A percentile compares a stretch with the other conserved stretches of the same genome.
Conservation (phyloP, 148 eudicot genomes). For the Tetragonia tetragonoides region DNA sequence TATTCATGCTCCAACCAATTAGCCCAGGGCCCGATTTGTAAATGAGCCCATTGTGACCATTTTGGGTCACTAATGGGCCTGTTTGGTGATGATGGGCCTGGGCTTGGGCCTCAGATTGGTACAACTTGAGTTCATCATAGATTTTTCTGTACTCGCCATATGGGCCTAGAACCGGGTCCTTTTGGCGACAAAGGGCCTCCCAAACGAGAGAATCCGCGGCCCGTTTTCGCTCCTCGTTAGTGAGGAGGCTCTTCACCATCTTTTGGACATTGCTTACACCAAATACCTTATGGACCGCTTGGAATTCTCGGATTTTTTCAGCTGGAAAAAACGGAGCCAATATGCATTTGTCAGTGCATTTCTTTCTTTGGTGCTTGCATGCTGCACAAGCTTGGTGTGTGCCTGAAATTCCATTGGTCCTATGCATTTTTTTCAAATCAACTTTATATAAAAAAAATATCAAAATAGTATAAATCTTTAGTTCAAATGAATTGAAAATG, state of each 20-base stretch:
- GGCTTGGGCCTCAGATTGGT: conserved; percentile 37
- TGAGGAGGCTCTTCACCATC: conserved; percentile 38
- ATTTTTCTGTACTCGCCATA: conserved; percentile 62
- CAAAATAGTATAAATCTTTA: neutral
- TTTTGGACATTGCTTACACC: conserved; percentile 88
- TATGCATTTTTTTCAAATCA: conserved; percentile 35
- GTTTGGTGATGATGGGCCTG: conserved; percentile 28
- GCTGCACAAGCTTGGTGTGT: conserved; percentile 84
- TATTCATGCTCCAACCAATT: conserved; percentile 38
- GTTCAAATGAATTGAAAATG: neutral
- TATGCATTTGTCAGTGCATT: conserved; percentile 73
- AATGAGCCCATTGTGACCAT: conserved; percentile 28
- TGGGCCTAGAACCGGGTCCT: conserved; percentile 73
- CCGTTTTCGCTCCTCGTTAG: conserved; percentile 52
- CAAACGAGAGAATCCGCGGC: conserved; percentile 72
- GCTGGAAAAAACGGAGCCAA: conserved; percentile 79
- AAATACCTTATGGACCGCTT: conserved; percentile 79
- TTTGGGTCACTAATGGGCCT: conserved; percentile 25
- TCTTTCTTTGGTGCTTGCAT: conserved; percentile 93
- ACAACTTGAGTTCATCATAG: conserved; percentile 57
- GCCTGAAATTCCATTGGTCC: conserved; percentile 32
- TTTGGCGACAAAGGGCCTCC: conserved; percentile 75
- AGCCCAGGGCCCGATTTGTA: conserved; percentile 32
- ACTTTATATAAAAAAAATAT: neutral
- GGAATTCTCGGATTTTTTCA: conserved; percentile 57